These are phyloP conservation scores for Solanum etuberosum DNA, from an alignment of 257 asterid species.

Conservation along the genomic window DNA sequence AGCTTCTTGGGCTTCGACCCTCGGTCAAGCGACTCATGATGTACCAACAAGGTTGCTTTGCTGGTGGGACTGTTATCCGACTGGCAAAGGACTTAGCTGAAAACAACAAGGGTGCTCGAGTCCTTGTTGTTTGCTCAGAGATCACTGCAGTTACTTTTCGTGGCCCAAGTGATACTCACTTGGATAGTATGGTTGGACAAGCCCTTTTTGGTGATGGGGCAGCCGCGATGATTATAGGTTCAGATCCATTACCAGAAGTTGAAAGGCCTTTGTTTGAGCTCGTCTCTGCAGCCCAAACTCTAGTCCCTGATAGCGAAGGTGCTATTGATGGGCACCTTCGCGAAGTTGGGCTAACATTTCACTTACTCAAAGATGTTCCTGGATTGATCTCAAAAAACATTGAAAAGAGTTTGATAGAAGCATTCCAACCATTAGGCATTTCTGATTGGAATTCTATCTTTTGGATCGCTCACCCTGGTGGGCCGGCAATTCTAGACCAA, in stretches of 20 bases:
- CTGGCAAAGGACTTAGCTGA: slow-evolving; percentile 71
- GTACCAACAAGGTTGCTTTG: slow-evolving; percentile 77
- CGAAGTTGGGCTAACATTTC: slow-evolving; percentile 54
- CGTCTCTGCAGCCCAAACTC: slow-evolving; percentile 45
- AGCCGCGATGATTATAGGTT: slow-evolving; percentile 38
- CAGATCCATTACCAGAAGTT: slow-evolving; percentile 32
- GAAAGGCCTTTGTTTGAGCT: slow-evolving; percentile 51
- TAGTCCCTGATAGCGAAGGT: slow-evolving; percentile 47
- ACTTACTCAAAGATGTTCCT: slow-evolving; percentile 41
- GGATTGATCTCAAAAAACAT: slow-evolving; percentile 46
- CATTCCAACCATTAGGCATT: slow-evolving; percentile 40
- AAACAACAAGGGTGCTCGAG: slow-evolving; percentile 56
- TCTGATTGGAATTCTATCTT: slow-evolving; percentile 56
- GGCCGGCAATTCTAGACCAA: slow-evolving; percentile 57
- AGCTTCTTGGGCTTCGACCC: slow-evolving; percentile 65
- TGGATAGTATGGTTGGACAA: slow-evolving; percentile 53
- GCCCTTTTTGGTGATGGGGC: slow-evolving; percentile 65
- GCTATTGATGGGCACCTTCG: slow-evolving; percentile 49
- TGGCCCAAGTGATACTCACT: slow-evolving; percentile 45
- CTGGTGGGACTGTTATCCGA: slow-evolving; percentile 62
- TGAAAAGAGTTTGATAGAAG: slow-evolving; percentile 37
- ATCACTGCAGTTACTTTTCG: slow-evolving; percentile 51
- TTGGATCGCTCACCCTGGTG: slow-evolving; percentile 73
- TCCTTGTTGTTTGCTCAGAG: slow-evolving; percentile 59
- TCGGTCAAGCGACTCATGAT: slow-evolving; percentile 59